Evolutionary conservation across 2,329 filamentous ascomycete genomes (phyloP).

Genomic region (Orbilia brochopaga): DNA sequence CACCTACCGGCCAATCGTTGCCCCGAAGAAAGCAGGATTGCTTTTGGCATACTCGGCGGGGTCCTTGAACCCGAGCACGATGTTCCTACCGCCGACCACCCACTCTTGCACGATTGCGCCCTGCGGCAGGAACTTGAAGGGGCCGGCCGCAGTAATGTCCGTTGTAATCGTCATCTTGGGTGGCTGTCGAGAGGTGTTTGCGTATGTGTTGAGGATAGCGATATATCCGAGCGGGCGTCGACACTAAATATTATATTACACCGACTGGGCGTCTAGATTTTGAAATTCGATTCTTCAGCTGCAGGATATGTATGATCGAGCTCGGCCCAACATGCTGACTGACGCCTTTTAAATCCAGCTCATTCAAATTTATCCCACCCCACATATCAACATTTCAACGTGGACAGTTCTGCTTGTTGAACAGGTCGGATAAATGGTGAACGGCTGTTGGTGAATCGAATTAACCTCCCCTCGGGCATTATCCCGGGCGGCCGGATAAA

Average conservation of each 20-base stretch:
- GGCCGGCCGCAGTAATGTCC: conserved; percentile 34
- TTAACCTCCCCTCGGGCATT: conserved; percentile 13
- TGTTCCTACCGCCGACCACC: conserved; percentile 77
- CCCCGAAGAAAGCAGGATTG: conserved; percentile 84
- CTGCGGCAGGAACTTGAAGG: conserved; percentile 72
- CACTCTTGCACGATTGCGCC: conserved; percentile 84
- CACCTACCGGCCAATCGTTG: conserved; percentile 75
- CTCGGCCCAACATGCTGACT: background rate
- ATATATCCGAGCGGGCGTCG: background rate
- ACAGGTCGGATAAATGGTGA: conserved; percentile 39
- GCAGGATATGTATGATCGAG: no score
- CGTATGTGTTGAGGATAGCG: background rate
- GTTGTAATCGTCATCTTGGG: conserved; percentile 19
- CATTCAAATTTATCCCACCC: background rate
- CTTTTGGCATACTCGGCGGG: conserved; percentile 70
- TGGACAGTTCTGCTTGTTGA: background rate
- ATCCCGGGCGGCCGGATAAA: conserved; percentile 39
- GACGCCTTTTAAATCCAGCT: background rate
- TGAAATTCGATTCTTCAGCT: no score
- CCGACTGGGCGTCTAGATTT: no score
- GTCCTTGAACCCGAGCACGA: conserved; percentile 82
- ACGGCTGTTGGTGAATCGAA: no score
- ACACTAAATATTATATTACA: background rate
- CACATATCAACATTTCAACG: background rate
- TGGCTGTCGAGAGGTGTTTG: background rate